Evolutionary conservation across 495 filamentous ascomycete species (phyloP).

Genomic region (Neurospora sp.): DNA sequence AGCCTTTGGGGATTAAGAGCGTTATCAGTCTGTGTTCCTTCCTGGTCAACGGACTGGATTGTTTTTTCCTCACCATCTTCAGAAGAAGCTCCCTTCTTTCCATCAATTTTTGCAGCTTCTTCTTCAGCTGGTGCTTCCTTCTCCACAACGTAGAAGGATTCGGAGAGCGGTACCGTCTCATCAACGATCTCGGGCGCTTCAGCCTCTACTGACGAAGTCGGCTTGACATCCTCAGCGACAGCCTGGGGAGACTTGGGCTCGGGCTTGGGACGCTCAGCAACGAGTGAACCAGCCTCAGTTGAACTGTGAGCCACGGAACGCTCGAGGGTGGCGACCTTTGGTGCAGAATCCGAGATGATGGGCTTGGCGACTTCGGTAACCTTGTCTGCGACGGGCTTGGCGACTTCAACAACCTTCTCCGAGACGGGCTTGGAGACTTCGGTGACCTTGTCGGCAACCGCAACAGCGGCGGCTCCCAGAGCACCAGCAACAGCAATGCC

Average conservation of each 20-base stretch:
- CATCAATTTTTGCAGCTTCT: slow-evolving; percentile 15
- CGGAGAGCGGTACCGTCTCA: slow-evolving; percentile 22
- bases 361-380: slow-evolving; percentile 3
- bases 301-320: not conserved
- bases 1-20: slow-evolving; percentile 16
- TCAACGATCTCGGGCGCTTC: slow-evolving; percentile 23
- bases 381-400: no score
- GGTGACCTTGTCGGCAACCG: slow-evolving; percentile 10
- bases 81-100: slow-evolving; percentile 18
- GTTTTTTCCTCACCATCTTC: slow-evolving; percentile 26
- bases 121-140: slow-evolving; percentile 19
- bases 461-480: slow-evolving; percentile 11
- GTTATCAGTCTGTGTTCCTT: slow-evolving; percentile 31
- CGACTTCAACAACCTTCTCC: not conserved
- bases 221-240: slow-evolving; percentile 1
- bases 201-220: slow-evolving; percentile 3
- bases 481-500: slow-evolving; percentile 11
- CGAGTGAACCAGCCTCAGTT: not conserved
- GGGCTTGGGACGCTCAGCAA: slow-evolving; percentile 1
- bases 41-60: slow-evolving; percentile 14
- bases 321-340: not conserved
- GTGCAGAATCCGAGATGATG: not conserved
- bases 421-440: slow-evolving; percentile 4
- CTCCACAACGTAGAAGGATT: slow-evolving; percentile 28
- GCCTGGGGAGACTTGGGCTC: slow-evolving; percentile 2